Evolutionary conservation across 208 protist species (phyloP), one percentile per base, ranked within the genome.

Genomic region (Trypanosoma boissoni): DNA sequence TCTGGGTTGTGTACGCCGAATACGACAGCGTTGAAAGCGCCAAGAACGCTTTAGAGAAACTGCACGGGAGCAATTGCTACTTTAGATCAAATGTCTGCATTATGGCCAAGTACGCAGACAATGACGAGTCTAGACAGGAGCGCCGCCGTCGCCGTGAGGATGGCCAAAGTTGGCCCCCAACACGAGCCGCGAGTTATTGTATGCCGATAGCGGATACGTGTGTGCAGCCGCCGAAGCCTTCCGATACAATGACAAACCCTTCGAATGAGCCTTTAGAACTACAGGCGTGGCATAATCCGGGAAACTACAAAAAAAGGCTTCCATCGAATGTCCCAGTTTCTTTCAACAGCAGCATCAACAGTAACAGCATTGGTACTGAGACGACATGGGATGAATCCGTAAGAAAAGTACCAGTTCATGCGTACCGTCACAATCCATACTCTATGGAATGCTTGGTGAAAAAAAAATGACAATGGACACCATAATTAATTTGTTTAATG

Each of bases 1-100:
- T 94, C 20, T 94, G 87, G 84, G 87, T 94, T 1, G 81, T 94
- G 23, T 91, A 91, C 67, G 82, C 83, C 16, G 81, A 91, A 71
- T 94, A 76, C 58, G 78, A 88, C 50, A 80, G 73, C 21, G 64
- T 89, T 5, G 75, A 87, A 21, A 68, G 72, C 20, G 74, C 83
- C 27, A 81, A 76, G 51, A 69, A 69, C n/a, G 79, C 77, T 0
- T 72, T 94, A 7, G 64, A 64, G 34, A 79, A 65, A 31, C 61
- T 94, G 18, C 87, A 94, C 62, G 81, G 83, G 34, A 93, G 74
- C 59, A 71, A 68, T 9, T 72, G 56, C n/a, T 82, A 86, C 65
- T 94, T 94, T 61, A 45, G 71, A 71, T 24, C 61, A 49, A 20
- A 73, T 75, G 7, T 39, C 8, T 39, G 34, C 34, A 69, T 83